Percentiles rank a stretch among this genome's conserved stretches.
Conservation (phyloP, 2,329 filamentous ascomycete genomes). For the Cordyceps cateniannulata region DNA sequence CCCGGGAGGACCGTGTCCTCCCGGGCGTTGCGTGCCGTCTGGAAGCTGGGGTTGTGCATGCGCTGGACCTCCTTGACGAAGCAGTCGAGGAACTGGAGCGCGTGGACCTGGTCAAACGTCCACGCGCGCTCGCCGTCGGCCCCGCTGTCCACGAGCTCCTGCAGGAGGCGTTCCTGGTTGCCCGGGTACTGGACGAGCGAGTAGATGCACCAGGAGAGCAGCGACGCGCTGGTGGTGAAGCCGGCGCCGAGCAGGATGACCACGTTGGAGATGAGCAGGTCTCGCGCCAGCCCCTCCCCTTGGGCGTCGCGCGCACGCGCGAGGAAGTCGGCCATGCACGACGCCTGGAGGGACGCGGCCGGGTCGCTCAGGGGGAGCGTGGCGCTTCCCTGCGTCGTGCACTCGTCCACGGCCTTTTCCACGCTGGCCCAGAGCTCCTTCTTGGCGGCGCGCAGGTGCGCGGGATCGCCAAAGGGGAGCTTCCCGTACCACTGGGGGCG, state of each 20-base stretch:
- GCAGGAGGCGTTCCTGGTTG: conserved; percentile 45
- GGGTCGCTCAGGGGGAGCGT: background rate
- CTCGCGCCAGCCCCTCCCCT: conserved; percentile 40
- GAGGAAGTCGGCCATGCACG: conserved; percentile 36
- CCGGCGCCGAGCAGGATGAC: conserved; percentile 45
- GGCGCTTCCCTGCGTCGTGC: background rate
- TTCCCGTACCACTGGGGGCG: conserved; percentile 44
- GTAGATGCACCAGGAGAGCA: conserved; percentile 48
- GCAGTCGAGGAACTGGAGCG: conserved; percentile 41
- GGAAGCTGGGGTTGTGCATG: conserved; percentile 48
- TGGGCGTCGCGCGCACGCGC: conserved; percentile 41
- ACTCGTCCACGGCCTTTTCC: conserved; percentile 27
- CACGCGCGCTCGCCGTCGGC: conserved; percentile 32
- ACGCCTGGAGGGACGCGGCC: background rate
- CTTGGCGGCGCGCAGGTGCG: conserved; percentile 25
- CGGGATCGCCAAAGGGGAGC: conserved; percentile 46
- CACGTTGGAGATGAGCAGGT: conserved; percentile 18
- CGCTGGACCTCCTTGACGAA: conserved; percentile 51
- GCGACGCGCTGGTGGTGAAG: conserved; percentile 47
- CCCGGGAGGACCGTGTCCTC: conserved; percentile 46
- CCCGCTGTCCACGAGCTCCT: conserved; percentile 44
- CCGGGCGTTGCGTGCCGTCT: conserved; percentile 47
- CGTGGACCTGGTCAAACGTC: conserved; percentile 35
- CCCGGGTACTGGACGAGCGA: conserved; percentile 40
- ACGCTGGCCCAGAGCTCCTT: conserved; percentile 29